Evolutionary conservation across 306 rosid genomes (phyloP).

Genomic region (Quillaja saponaria): DNA sequence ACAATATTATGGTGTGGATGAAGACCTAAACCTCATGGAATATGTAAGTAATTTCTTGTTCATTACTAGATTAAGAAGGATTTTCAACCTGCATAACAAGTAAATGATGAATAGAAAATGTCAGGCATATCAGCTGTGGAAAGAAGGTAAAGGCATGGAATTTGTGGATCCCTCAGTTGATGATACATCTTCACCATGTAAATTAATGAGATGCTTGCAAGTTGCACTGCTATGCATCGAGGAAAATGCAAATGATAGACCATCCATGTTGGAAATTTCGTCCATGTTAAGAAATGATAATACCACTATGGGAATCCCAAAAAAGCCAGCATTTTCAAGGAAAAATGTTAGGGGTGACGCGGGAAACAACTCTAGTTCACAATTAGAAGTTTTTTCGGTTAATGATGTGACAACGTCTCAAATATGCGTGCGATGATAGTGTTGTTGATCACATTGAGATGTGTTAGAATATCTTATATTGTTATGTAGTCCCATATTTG

Average conservation of each 20-base stretch:
- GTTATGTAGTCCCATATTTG: too few species aligned
- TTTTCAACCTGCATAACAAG: too few species aligned
- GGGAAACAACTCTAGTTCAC: background rate
- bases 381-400: background rate
- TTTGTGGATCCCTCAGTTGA: slow-evolving; percentile 37
- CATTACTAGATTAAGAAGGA: too few species aligned
- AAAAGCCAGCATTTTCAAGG: slow-evolving; percentile 34
- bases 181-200: slow-evolving; percentile 30
- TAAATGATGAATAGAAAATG: background rate
- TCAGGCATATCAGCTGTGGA: slow-evolving; percentile 43
- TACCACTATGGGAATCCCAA: slow-evolving; percentile 2
- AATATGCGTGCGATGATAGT: slow-evolving; percentile 8
- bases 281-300: slow-evolving; percentile 39
- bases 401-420: slow-evolving; percentile 23
- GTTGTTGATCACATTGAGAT: too few species aligned
- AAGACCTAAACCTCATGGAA: slow-evolving; percentile 28
- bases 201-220: slow-evolving; percentile 36
- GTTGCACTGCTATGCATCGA: slow-evolving; percentile 42
- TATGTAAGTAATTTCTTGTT: slow-evolving; percentile 30
- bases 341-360: background rate
- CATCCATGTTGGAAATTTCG: slow-evolving; percentile 36
- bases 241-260: slow-evolving; percentile 37
- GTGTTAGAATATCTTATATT: too few species aligned
- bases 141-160: slow-evolving; percentile 33
- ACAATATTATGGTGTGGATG: slow-evolving; percentile 7